Base-by-base conservation (phyloP, 139 green algal genomes). In the Picochlorum sp. region DNA sequence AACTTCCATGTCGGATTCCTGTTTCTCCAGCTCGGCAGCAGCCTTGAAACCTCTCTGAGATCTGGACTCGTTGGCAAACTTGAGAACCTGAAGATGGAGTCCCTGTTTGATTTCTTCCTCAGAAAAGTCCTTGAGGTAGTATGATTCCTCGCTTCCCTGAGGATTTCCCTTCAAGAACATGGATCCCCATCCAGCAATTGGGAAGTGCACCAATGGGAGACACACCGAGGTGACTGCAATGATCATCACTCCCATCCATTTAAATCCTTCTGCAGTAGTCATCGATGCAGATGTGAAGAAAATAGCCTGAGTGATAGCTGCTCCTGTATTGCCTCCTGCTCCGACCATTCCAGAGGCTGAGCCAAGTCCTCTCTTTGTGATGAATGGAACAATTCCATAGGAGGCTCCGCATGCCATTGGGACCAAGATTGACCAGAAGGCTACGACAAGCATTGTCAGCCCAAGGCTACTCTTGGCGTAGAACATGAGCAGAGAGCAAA, bases 111-210 rank as follows among this genome's bases (percentile, higher is more conserved):
- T 56, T 78, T 86, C 81, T 18, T 76, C 76, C 11, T 71, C 56
- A 10, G 72, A 79, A 70, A 80, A 86, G 61, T 87, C 81, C 16
- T 45, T 45, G 18, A 50, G 59, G 73, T 95, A 94, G 77, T 95
- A 97, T 45, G 96, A 85, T 75, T 95, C 82, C 75, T 96, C 92
- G 6, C 76, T 86, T 44, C 74, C 59, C 11, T 71, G 74, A 56
- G 74, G 66, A 63, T 79, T 87, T 30, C 80, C 57, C 13, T 49
- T 61, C 9, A 68, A 81, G 55, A 97, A 81, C 80, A 95, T 92
- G 69, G 81, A 81, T 34, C 92, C 92, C 92, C 90, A 96, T 88
- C 89, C 89, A 56, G 91, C 91, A 79, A 96, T 97, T 71, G 90
- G 86, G 67, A 97, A 77, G 24, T 81, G 45, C n/a, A 77, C 28